Evolutionary conservation across 371 early-diverging fungal species (phyloP).

Genomic region (Mortierella sp.): DNA sequence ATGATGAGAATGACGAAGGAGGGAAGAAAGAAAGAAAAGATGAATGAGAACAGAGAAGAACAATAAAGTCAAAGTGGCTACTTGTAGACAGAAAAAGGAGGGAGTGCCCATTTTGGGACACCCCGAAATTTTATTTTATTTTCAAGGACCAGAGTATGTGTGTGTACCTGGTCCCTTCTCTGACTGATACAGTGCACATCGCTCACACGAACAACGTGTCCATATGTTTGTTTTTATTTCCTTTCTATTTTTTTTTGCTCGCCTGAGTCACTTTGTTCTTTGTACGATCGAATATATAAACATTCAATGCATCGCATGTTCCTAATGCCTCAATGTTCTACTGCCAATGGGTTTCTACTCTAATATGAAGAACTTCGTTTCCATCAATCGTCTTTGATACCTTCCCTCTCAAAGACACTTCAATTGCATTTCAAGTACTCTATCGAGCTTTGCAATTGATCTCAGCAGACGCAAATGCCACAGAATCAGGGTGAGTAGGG

Average conservation of each 20-base stretch:
- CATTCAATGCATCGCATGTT: not conserved
- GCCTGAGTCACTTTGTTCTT: constrained; percentile 30
- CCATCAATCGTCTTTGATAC: too few species aligned
- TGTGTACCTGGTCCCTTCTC: not conserved
- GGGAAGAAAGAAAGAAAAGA: not conserved
- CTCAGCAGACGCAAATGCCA: too few species aligned
- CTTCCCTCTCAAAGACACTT: too few species aligned
- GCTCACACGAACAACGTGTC: not conserved
- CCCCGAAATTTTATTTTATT: not conserved
- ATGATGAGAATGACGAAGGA: constrained; percentile 2
- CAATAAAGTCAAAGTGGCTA: not conserved
- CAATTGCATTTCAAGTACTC: too few species aligned
- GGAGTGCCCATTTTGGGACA: not conserved
- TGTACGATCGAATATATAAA: not conserved
- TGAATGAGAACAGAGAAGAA: constrained; percentile 1
- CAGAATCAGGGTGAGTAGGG: too few species aligned
- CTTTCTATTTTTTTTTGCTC: constrained; percentile 12
- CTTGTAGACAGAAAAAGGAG: not conserved
- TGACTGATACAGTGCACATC: not conserved
- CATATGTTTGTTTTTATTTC: not conserved
- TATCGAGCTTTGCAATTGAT: too few species aligned
- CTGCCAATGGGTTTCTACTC: too few species aligned
- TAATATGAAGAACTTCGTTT: too few species aligned
- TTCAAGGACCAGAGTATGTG: not conserved
- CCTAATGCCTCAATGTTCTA: too few species aligned